Evolutionary conservation across 805 yeast genomes (phyloP).

Genomic region (Candida incommunis): DNA sequence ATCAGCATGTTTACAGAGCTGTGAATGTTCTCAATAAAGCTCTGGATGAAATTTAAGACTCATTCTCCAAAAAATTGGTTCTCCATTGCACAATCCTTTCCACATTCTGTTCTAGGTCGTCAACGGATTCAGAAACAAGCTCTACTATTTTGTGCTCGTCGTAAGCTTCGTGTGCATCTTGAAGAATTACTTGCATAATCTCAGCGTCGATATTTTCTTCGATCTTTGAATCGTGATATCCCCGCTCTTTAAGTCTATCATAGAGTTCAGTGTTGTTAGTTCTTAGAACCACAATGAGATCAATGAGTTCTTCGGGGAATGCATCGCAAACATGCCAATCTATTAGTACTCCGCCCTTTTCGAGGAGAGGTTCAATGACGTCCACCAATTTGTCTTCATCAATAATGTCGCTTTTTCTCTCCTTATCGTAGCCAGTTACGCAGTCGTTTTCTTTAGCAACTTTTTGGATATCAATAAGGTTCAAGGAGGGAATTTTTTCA

Average conservation of each 20-base stretch:
- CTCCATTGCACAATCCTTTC: slow-evolving; percentile 65
- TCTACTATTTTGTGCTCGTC: slow-evolving; percentile 72
- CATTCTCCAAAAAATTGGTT: slow-evolving; percentile 54
- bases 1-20: slow-evolving; percentile 42
- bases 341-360: slow-evolving; percentile 74
- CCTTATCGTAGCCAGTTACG: slow-evolving; percentile 75
- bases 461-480: slow-evolving; percentile 57
- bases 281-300: slow-evolving; percentile 77
- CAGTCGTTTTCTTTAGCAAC: slow-evolving; percentile 67
- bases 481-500: slow-evolving; percentile 34
- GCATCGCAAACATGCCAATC: slow-evolving; percentile 98
- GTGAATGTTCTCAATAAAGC: slow-evolving; percentile 32
- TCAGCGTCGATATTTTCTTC: slow-evolving; percentile 92
- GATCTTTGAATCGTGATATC: slow-evolving; percentile 67
- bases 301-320: slow-evolving; percentile 86
- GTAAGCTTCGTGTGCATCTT: slow-evolving; percentile 78
- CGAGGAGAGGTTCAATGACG: slow-evolving; percentile 59
- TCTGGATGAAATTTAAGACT: slow-evolving; percentile 13
- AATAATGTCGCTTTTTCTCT: slow-evolving; percentile 71
- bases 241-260: slow-evolving; percentile 64
- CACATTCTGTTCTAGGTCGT: slow-evolving; percentile 72
- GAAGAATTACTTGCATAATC: slow-evolving; percentile 81
- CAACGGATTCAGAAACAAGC: slow-evolving; percentile 54
- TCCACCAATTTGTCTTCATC: slow-evolving; percentile 86
- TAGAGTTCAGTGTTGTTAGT: slow-evolving; percentile 58